These are phyloP conservation scores for Amyloporia xantha DNA, from an alignment of 768 basidiomycete species.

Conservation along the genomic window DNA sequence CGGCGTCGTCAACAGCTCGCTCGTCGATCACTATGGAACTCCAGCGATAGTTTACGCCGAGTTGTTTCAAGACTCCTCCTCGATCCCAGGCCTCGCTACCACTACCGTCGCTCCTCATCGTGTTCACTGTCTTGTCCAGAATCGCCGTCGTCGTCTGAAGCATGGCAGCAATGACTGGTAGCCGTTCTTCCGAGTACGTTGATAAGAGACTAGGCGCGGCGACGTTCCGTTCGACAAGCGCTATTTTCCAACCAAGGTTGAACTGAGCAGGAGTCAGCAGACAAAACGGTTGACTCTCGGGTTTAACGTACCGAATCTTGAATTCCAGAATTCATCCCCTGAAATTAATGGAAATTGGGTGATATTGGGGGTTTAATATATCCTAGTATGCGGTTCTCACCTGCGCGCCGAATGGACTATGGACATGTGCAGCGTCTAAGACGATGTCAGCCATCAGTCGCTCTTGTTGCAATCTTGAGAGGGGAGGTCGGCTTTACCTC, in stretches of 20 bases:
- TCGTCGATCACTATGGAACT: conserved; percentile 42
- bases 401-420: conserved; percentile 37
- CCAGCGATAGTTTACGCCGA: conserved; percentile 49
- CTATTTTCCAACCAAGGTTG: conserved; percentile 27
- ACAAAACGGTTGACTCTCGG: not conserved
- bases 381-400: not conserved
- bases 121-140: not conserved
- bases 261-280: conserved; percentile 11
- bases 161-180: conserved; percentile 27
- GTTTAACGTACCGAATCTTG: conserved; percentile 20
- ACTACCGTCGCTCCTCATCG: not conserved
- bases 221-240: conserved; percentile 22
- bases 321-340: conserved; percentile 24
- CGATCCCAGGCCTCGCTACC: conserved; percentile 15
- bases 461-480: too few species aligned
- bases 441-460: too few species aligned
- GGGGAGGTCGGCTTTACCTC: conserved; percentile 40
- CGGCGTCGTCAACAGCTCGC: conserved; percentile 13
- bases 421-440: conserved; percentile 45
- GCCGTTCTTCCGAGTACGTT: conserved; percentile 24
- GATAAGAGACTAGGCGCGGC: conserved; percentile 20
- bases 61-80: conserved; percentile 27
- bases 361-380: not conserved
- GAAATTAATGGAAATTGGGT: not conserved
- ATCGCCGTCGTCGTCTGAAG: conserved; percentile 19